Percentiles rank a stretch among this genome's conserved stretches.
These are phyloP conservation scores for Saturnispora sanitii DNA, from an alignment of 805 yeast genomes.

Conservation along the genomic window DNA sequence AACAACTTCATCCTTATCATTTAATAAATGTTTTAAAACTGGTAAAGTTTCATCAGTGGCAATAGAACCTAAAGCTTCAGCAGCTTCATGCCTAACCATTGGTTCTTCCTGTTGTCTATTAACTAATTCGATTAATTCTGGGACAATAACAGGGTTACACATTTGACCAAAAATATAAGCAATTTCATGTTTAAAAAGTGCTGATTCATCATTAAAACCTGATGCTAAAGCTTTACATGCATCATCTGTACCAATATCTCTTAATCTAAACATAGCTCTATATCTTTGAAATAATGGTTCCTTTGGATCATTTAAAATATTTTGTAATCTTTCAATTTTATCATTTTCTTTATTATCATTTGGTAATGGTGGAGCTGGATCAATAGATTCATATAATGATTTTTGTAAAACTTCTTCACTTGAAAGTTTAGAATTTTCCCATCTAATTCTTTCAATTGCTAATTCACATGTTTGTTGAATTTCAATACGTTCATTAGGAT, in stretches of 20 bases:
- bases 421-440: constrained; percentile 69
- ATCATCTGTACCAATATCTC: constrained; percentile 90
- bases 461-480: constrained; percentile 96
- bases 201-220: constrained; percentile 85
- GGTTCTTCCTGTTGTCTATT: constrained; percentile 77
- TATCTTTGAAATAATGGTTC: constrained; percentile 86
- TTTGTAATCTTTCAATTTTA: constrained; percentile 56
- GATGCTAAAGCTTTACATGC: constrained; percentile 87
- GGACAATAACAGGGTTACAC: constrained; percentile 87
- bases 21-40: constrained; percentile 64
- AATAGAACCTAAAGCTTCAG: constrained; percentile 95
- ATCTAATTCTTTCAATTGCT: constrained; percentile 87
- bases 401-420: constrained; percentile 62
- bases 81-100: constrained; percentile 99
- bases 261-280: constrained; percentile 95
- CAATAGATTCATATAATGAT: constrained; percentile 78
- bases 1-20: constrained; percentile 81
- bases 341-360: constrained; percentile 37
- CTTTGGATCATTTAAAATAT: constrained; percentile 62
- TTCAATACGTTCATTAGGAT: constrained; percentile 60
- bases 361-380: constrained; percentile 98
- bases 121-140: constrained; percentile 74
- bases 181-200: constrained; percentile 93
- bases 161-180: constrained; percentile 98
- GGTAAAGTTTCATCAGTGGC: constrained; percentile 95